Base-by-base conservation (phyloP, 768 basidiomycete species). In the Paxillus involutus region DNA sequence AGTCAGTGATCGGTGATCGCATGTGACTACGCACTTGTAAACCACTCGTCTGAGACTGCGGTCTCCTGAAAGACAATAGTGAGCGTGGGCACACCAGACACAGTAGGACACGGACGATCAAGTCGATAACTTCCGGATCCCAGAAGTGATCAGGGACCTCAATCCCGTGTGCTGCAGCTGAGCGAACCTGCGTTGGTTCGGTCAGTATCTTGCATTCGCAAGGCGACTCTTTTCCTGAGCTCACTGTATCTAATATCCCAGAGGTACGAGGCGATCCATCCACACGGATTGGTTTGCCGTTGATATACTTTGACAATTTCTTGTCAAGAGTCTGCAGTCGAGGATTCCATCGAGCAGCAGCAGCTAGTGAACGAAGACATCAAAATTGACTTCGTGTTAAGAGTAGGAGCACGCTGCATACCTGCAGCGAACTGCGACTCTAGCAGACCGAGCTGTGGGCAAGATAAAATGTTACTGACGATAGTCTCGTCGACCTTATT, bases 31-130 rank as follows among this genome's bases (percentile, higher is more conserved):
- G 24, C 59, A 75, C 86, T 82, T 73, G 80, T 77, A 65, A 88
- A 93, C 89, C 90, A 92, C 67, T 94, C 90, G 45, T 78, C 79
- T 24, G 87, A 81, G 4, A 89, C 84, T 17, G 88, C 89, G 50
- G 76, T 75, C 71, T 93, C 87, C 86, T 89, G 42, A 50, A 36
- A 24, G 35, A 33, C 12, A 19, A 44, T 19, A 17, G 16, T 44
- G 35, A 52, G 44, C 45, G 12, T 46, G 21, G 17, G 10, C 39
- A 35, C 5, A 29, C 17, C 19, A 24, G 44, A 14, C 14, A 11
- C 17, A 41, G 1, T 12, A 33, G 17, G 14, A 29, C 16, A 72
- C 74, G 36, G 60, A 86, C 89, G 30, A 92, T 82, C 41, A 79
- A 60, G 58, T 82, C 79, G 4, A 85, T 69, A 6, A 86, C 75